Evolutionary conservation across 805 yeast species (phyloP), one percentile per base, ranked within the genome.

Genomic region (Candida krabiensis): DNA sequence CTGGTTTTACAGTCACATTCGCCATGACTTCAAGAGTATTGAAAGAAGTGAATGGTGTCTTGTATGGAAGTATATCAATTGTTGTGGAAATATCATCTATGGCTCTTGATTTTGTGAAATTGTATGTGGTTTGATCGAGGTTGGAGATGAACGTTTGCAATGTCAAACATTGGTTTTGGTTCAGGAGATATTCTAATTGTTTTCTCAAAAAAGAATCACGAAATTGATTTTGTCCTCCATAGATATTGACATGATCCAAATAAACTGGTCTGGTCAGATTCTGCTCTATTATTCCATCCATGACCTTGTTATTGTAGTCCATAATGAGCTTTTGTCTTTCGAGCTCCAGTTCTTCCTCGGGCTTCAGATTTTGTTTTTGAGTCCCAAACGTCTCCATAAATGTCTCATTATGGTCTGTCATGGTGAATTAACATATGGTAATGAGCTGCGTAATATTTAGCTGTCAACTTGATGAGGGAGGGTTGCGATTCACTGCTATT

Each of bases 181-280:
- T 47, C 17, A 73, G 50, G 30, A 80, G 52, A 1, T 83, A 80
- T 14, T 56, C 52, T 17, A 80, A 52, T 46, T 78, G 85, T 4
- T 60, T 47, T 11, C 58, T 52, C 4, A 79, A 43, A 51, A 79
- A 80, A 0, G 60, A 23, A 37, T 67, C 66, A 25, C 84, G 57
- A 43, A 71, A 75, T 11, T 60, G 58, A 2, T 33, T 34, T 21
- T 71, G 70, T 5, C 72, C 61, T 17, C 80, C 80, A 32, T 70
- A 62, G 8, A 79, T 57, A 41, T 73, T 75, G 8, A 77, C 71
- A 26, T 66, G 64, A 12, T 63, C 54, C 4, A 79, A 52, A 18
- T 57, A 52, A 2, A 76, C 66, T 0, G 83, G 79, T 29, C 65
- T 47, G 2, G 64, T 53, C 4, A 58, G 36, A 47, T 67, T 69